phyloP scores from a whole-genome alignment of 441 rosid genomes.

The Croton setiger region DNA sequence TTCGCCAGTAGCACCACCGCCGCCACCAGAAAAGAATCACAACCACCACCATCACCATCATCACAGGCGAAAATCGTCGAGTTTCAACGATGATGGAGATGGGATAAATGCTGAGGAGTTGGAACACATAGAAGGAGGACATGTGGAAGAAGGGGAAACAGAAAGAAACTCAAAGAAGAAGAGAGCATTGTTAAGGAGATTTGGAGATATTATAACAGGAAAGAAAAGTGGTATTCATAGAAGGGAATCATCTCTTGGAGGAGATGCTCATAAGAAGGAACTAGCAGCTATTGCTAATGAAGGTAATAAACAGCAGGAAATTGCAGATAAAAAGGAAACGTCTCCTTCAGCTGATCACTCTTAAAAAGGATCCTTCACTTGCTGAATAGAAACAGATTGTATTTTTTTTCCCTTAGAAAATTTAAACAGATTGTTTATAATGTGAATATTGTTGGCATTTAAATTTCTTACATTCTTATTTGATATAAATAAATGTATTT shows the following conservation, averaged over 20 bases:
- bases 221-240: slow-evolving; percentile 42
- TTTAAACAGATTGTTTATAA: neutral
- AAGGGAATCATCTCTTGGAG: slow-evolving; percentile 37
- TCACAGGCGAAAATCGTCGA: slow-evolving; percentile 38
- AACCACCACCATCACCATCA: slow-evolving; percentile 7
- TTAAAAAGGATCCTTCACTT: neutral
- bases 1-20: slow-evolving; percentile 38
- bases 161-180: slow-evolving; percentile 57
- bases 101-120: slow-evolving; percentile 43
- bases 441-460: neutral
- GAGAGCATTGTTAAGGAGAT: slow-evolving; percentile 65
- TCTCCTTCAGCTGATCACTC: neutral
- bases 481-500: neutral
- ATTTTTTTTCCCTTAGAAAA: neutral
- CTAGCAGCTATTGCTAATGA: neutral
- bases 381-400: neutral
- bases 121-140: slow-evolving; percentile 40
- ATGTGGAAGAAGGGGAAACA: slow-evolving; percentile 45
- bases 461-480: neutral
- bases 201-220: slow-evolving; percentile 58
- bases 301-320: neutral
- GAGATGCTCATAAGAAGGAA: slow-evolving; percentile 22
- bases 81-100: slow-evolving; percentile 41
- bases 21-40: slow-evolving; percentile 6
- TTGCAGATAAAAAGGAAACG: neutral